Conservation (phyloP, 73 alveolate genomes). For the Stentor coeruleus region DNA sequence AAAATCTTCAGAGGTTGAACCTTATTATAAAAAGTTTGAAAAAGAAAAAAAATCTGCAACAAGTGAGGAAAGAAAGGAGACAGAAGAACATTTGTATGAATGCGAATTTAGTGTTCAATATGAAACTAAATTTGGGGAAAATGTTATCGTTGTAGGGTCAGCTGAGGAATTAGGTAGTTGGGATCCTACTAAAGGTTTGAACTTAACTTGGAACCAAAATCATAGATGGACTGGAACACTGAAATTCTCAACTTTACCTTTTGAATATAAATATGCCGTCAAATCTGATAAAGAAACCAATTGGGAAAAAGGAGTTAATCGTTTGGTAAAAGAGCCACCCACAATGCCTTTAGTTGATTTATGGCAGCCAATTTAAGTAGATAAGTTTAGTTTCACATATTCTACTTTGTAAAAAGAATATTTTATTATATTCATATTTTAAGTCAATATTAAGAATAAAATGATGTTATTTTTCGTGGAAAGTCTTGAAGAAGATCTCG, state of each 20-base stretch:
- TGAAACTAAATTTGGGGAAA: not conserved
- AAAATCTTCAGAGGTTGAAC: no score
- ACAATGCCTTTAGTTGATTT: not conserved
- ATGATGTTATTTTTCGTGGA: no score
- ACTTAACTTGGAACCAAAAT: not conserved
- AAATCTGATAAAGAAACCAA: not conserved
- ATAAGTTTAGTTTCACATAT: not conserved
- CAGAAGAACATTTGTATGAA: no score
- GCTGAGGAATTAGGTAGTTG: not conserved
- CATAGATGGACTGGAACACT: not conserved
- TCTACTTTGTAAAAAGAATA: no score
- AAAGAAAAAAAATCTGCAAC: no score
- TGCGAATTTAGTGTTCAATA: not conserved
- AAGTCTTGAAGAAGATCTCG: no score
- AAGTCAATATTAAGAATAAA: no score
- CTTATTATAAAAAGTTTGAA: no score
- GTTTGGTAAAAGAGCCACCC: not conserved
- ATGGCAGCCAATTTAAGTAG: not conserved
- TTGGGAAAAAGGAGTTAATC: not conserved
- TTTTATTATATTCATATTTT: no score
- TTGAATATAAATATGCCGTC: not conserved
- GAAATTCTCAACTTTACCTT: not conserved
- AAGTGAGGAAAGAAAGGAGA: no score
- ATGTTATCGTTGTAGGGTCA: not conserved
- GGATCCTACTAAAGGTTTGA: not conserved